Base-by-base conservation (phyloP, 805 yeast species). In the Teunomyces barrocoloradensis region DNA sequence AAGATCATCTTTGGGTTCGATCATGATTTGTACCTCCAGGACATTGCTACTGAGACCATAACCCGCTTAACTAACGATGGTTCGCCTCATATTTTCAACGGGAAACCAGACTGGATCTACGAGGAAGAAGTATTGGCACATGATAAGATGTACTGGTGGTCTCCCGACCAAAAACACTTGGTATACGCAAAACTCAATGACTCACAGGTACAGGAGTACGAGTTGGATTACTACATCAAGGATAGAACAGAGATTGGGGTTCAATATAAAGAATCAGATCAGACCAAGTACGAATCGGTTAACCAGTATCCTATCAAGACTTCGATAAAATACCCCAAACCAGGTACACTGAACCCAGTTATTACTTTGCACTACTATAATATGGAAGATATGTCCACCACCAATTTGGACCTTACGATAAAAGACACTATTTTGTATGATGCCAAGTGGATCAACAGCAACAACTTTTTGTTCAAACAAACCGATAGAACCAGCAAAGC, bases 41-140 rank as follows among this genome's bases (percentile, higher is more conserved):
- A 79, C 30, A 49, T 51, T 48, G 53, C 30, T 15, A 44, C 59
- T 34, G 51, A 61, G 15, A 53, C 68, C 0, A 56, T 69, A 0
- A 67, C 57, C 4, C 84, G 81, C 52, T 66, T 87, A 11, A 87
- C 97, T 0, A 50, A 51, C 35, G 94, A 87, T 58, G 96, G 96
- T 12, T 82, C 83, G 29, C 75, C 72, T 1, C 75, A 80, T 52
- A 72, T 88, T 6, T 89, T 89, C 66, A 86, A 90, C 60, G 97
- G 96, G 2, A 84, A 84, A 51, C 95, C 96, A 0, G 96, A 89
- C 60, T 89, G 97, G 97, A 95, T 89, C 6, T 89, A 89, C 56
- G 97, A 90, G 60, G 97, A 89, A 55, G 97, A 89, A 64, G 94
- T 89, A 0, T 76, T 87, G 45, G 81, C 80, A 30, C 77, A 80